phyloP scores from a whole-genome alignment of 345 rosid genomes.

The Moringa oleifera region DNA sequence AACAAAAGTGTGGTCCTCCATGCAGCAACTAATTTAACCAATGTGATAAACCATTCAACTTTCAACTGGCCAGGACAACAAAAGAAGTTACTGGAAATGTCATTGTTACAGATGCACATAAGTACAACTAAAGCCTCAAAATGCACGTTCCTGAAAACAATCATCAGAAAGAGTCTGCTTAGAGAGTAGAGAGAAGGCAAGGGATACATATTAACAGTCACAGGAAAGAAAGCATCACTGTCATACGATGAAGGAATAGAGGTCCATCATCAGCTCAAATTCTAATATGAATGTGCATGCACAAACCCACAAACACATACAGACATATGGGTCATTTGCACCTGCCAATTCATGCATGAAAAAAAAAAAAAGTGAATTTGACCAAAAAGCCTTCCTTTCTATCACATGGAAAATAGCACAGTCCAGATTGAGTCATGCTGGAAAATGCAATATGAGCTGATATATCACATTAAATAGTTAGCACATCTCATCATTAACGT shows the following conservation, averaged over 20 bases:
- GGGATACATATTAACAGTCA: not conserved
- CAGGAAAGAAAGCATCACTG: not conserved
- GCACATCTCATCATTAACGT: not conserved
- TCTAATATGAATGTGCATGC: not conserved
- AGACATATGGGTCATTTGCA: no score
- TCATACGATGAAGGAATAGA: not conserved
- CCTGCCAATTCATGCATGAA: not conserved
- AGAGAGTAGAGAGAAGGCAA: conserved; percentile 6
- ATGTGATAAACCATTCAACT: conserved; percentile 6
- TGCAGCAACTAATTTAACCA: conserved; percentile 13
- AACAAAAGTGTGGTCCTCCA: conserved; percentile 34
- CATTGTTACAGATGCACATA: not conserved
- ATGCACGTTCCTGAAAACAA: not conserved
- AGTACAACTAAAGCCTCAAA: not conserved
- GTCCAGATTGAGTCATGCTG: no score
- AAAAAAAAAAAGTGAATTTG: no score
- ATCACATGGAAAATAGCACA: no score
- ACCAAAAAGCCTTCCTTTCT: no score
- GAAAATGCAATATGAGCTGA: not conserved
- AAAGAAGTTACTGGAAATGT: not conserved
- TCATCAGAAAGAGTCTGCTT: conserved; percentile 10
- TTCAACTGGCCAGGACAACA: not conserved
- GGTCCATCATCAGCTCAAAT: not conserved
- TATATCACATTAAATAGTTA: no score
- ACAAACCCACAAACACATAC: not conserved